Evolutionary conservation across 345 rosid species (phyloP).

Genomic region (Reutealis trisperma): DNA sequence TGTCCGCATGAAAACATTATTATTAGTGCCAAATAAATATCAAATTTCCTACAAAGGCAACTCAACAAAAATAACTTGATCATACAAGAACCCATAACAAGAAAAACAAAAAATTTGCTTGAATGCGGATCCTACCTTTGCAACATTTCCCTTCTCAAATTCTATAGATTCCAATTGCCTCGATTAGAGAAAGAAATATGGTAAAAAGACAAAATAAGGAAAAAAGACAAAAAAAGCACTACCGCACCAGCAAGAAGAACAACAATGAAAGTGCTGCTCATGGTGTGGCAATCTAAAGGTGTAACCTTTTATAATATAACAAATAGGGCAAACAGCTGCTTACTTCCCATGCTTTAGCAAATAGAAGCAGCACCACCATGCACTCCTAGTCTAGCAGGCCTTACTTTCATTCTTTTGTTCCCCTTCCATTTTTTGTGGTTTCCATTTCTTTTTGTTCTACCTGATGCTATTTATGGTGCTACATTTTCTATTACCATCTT

Average conservation of each 20-base stretch:
- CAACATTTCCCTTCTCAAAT: not conserved
- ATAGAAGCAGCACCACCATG: not conserved
- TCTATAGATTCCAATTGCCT: not conserved
- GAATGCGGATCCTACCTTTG: not conserved
- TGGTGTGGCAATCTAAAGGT: not conserved
- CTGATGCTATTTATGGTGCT: not conserved
- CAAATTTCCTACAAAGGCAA: slow-evolving; percentile 3
- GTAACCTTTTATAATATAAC: not conserved
- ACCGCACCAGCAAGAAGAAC: not conserved
- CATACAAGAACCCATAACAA: not conserved
- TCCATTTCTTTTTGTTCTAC: too few relatives aligned
- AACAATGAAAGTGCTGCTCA: too few relatives aligned
- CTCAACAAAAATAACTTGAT: not conserved
- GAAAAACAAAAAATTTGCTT: not conserved
- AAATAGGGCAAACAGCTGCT: not conserved
- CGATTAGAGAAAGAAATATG: not conserved
- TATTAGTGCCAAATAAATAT: slow-evolving; percentile 8
- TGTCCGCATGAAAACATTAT: slow-evolving; percentile 4
- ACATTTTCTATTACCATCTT: not conserved
- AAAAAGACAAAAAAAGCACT: not conserved
- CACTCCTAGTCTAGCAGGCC: not conserved
- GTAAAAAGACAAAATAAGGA: too few relatives aligned
- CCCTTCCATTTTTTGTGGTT: too few relatives aligned
- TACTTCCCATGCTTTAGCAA: not conserved
- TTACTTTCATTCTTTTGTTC: not conserved